Conservation (phyloP, 306 rosid genomes). For the Acacia confusa region DNA sequence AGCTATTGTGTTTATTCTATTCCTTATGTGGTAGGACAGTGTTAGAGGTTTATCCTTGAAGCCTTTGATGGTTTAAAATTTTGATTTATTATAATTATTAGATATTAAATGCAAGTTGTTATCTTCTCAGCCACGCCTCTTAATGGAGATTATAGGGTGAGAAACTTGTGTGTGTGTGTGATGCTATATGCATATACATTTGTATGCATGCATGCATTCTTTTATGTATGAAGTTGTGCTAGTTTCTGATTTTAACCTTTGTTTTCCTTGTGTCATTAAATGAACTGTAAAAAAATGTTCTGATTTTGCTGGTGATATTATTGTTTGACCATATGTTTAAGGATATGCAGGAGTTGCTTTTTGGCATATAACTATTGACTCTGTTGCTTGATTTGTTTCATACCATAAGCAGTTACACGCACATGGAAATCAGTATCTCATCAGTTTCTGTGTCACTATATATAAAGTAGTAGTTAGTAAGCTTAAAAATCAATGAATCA, state of each 20-base stretch:
- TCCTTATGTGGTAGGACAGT: not conserved
- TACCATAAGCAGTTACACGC: not conserved
- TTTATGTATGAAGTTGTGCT: not conserved
- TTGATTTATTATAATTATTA: not conserved
- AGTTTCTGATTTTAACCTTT: not conserved
- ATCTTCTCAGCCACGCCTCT: not conserved
- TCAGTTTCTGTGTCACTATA: not conserved
- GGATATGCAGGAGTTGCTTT: not conserved
- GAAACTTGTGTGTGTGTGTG: not conserved
- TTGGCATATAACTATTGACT: not conserved
- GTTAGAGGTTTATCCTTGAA: not conserved
- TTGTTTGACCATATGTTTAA: not conserved
- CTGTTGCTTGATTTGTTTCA: not conserved
- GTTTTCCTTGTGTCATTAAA: not conserved
- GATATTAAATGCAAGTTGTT: not conserved
- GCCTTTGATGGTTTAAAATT: not conserved
- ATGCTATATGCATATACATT: not conserved
- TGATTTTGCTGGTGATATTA: not conserved
- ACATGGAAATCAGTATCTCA: not conserved
- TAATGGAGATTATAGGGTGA: not conserved
- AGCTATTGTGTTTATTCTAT: not conserved
- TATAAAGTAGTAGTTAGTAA: not conserved
- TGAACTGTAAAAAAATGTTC: not conserved
- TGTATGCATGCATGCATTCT: not conserved
- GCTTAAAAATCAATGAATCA: not conserved